Base-by-base conservation (phyloP, 192 early-diverging fungal genomes). In the Coemansia sp. region DNA sequence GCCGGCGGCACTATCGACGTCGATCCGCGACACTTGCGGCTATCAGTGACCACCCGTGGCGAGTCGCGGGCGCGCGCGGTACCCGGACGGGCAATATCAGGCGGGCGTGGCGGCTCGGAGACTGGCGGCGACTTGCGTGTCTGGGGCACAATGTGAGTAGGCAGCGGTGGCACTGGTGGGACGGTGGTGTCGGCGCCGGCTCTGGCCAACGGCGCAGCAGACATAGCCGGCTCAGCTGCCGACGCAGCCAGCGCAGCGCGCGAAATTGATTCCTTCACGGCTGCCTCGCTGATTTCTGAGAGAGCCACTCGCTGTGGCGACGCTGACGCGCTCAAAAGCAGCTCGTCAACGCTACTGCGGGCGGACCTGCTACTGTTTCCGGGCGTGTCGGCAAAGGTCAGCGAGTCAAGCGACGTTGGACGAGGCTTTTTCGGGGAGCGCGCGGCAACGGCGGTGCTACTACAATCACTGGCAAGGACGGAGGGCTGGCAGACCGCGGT, bases 81-180 rank as follows among this genome's bases (percentile, higher is more conserved):
- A 4, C 42, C 58, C 1, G 65, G 65, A 3, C 64, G 57, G 22
- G 40, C 41, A 9, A 46, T 11, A 8, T 34, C 11, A 9, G 8
- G 32, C 19, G 43, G 19, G 30, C 53, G 69, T 9, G 62, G 69
- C 21, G 58, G 38, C n/a, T 39, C 55, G 15, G 42, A 3, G 48
- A 27, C 15, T 29, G 48, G n/a, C n/a, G n/a, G n/a, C 17, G 21
- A 25, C 28, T 22, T 44, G 8, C 2, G 53, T 17, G 25, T 8
- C 14, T 44, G 12, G 11, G 28, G 11, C 3, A 27, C 42, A 19
- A 61, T 57, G 44, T 45, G 46, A 17, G 17, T 20, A 5, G 70
- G 70, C 30, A 73, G 70, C 29, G 62, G 63, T 10, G 70, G 70
- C 25, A 73, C 70, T 9, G 63, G 70, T 39, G 70, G 64, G 15